phyloP scores from a whole-genome alignment of 768 basidiomycete species.

The Xerocomus spinulosus region DNA sequence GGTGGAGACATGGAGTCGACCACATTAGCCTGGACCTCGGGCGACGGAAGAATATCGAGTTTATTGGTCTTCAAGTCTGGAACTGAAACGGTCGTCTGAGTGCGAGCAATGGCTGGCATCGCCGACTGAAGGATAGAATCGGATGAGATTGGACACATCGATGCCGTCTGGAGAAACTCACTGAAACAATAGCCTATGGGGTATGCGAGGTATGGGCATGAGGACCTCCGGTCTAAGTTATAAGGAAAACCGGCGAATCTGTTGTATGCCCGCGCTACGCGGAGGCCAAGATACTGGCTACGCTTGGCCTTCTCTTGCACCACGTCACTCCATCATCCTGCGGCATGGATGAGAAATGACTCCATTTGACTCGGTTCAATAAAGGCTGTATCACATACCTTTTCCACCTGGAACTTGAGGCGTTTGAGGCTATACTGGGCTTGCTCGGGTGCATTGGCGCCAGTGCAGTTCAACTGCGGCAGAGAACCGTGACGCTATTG shows the following conservation, averaged over 20 bases:
- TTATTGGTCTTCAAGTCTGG: neutral
- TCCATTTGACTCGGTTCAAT: neutral
- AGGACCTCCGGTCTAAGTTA: constrained; percentile 2
- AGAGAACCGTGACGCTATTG: no score
- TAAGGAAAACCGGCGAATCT: neutral
- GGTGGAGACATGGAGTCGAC: constrained; percentile 25
- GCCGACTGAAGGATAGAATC: constrained; percentile 4
- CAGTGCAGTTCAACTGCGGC: neutral
- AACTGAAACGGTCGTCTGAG: neutral
- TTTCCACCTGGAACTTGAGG: neutral
- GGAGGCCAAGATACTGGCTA: neutral
- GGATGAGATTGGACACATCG: neutral
- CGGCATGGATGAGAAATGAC: constrained; percentile 4
- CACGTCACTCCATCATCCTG: constrained; percentile 2
- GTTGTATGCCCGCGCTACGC: no score
- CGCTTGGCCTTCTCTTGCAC: constrained; percentile 13
- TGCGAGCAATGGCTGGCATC: neutral
- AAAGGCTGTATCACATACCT: neutral
- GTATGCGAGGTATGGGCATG: neutral
- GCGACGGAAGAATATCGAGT: neutral
- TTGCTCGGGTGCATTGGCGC: neutral
- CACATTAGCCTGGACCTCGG: constrained; percentile 7
- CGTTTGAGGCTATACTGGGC: no score
- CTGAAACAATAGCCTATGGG: neutral
- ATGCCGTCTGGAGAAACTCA: constrained; percentile 2